These are phyloP conservation scores for Ophiostoma triangulosporum DNA, from an alignment of 2,329 filamentous ascomycete genomes.

Conservation along the genomic window DNA sequence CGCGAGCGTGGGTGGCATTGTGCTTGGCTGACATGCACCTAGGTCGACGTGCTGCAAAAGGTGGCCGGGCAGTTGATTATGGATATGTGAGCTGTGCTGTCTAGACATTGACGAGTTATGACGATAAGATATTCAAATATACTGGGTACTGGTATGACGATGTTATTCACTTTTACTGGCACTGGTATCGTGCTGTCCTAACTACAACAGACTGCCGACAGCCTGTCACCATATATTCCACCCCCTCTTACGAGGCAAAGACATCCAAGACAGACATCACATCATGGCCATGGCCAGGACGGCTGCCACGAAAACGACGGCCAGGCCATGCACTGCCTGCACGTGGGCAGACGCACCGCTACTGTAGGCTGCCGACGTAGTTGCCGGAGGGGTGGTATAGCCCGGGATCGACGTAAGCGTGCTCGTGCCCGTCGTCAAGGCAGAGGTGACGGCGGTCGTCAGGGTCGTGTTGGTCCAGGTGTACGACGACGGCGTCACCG, in stretches of 20 bases:
- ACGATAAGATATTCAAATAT: not conserved
- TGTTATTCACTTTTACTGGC: too few species aligned
- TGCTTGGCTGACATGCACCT: not conserved
- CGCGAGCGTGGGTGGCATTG: too few species aligned
- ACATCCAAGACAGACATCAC: not conserved
- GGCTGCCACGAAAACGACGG: not conserved
- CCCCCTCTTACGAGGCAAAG: not conserved
- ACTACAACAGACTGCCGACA: too few species aligned
- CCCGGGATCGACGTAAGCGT: not conserved
- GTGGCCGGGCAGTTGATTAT: constrained; percentile 71
- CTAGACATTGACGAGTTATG: not conserved
- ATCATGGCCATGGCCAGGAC: not conserved
- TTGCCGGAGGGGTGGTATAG: not conserved
- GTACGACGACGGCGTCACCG: not conserved
- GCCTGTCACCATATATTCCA: too few species aligned
- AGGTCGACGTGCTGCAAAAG: constrained; percentile 85
- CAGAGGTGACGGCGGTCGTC: not conserved
- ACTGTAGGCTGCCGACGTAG: not conserved
- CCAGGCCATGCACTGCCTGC: not conserved
- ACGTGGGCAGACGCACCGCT: not conserved
- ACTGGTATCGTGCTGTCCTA: too few species aligned
- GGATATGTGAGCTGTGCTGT: constrained; percentile 80
- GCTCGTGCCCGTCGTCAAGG: not conserved
- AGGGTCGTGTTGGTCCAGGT: not conserved
- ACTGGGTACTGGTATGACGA: too few species aligned